A percentile compares a stretch with the other conserved stretches of the same genome.
phyloP scores from a whole-genome alignment of 1,284 basidiomycete species.

The Ustilago nuda region DNA sequence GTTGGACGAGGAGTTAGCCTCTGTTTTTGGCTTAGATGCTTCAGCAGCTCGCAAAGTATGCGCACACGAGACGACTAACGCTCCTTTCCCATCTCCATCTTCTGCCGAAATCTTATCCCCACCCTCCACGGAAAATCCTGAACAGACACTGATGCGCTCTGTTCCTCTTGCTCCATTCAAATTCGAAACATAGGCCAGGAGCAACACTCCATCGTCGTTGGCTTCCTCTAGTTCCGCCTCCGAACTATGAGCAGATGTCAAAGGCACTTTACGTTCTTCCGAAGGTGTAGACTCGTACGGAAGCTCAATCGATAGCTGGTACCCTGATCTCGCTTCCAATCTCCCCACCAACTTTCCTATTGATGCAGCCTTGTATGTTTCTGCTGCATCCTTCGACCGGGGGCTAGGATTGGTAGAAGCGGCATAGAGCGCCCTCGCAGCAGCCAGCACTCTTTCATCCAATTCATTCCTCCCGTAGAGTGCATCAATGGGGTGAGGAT shows the following conservation, averaged over 20 bases:
- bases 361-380: slow-evolving; percentile 27
- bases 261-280: slow-evolving; percentile 44
- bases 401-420: slow-evolving; percentile 17
- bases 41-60: slow-evolving; percentile 74
- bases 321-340: slow-evolving; percentile 42
- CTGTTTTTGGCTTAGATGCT: slow-evolving; percentile 35
- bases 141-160: slow-evolving; percentile 75
- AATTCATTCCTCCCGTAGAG: slow-evolving; percentile 59
- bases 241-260: slow-evolving; percentile 54
- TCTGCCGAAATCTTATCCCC: slow-evolving; percentile 50
- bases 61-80: slow-evolving; percentile 75
- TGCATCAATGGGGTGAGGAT: slow-evolving; percentile 59
- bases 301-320: slow-evolving; percentile 61
- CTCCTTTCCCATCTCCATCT: slow-evolving; percentile 67
- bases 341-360: slow-evolving; percentile 30
- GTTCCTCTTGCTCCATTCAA: slow-evolving; percentile 67
- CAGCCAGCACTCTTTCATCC: slow-evolving; percentile 57
- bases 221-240: slow-evolving; percentile 51
- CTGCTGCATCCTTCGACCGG: slow-evolving; percentile 4
- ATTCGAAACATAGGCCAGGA: slow-evolving; percentile 75
- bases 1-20: slow-evolving; percentile 1
- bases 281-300: slow-evolving; percentile 63
- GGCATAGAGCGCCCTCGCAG: slow-evolving; percentile 48
- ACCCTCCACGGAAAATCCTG: slow-evolving; percentile 75
- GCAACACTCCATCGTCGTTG: slow-evolving; percentile 71